phyloP scores from a whole-genome alignment of 371 early-diverging fungal genomes.

The Rhizopus microsporus region DNA sequence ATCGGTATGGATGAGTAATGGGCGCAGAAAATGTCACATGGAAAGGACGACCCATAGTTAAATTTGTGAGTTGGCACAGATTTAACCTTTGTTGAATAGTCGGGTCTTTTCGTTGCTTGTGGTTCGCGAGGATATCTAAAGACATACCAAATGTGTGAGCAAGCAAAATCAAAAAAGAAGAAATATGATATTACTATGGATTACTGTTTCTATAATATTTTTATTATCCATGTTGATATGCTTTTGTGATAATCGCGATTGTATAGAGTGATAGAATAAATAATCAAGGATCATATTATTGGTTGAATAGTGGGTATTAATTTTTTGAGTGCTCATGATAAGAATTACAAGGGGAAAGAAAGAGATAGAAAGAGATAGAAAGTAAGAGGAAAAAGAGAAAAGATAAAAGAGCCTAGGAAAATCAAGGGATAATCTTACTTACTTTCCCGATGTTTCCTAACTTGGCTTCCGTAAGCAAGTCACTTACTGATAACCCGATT shows the following conservation, averaged over 20 bases:
- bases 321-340: neutral
- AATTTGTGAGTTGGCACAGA: slow-evolving; percentile 61
- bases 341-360: neutral
- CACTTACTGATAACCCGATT: neutral
- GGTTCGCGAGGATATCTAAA: slow-evolving; percentile 59
- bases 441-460: slow-evolving; percentile 5
- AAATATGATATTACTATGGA: slow-evolving; percentile 33
- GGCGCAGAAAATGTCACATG: slow-evolving; percentile 36
- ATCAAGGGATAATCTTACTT: slow-evolving; percentile 1
- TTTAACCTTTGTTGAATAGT: slow-evolving; percentile 61
- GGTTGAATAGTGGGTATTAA: slow-evolving; percentile 29
- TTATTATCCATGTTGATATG: slow-evolving; percentile 39
- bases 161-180: neutral
- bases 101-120: slow-evolving; percentile 41
- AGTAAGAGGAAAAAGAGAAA: slow-evolving; percentile 2
- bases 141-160: neutral
- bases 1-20: slow-evolving; percentile 22
- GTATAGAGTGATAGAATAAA: slow-evolving; percentile 59
- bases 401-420: neutral
- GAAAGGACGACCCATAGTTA: slow-evolving; percentile 59
- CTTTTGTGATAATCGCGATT: slow-evolving; percentile 45
- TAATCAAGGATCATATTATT: slow-evolving; percentile 63
- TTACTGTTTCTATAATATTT: slow-evolving; percentile 51
- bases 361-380: slow-evolving; percentile 6
- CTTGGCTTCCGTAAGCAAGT: neutral